phyloP scores from a whole-genome alignment of 2,329 filamentous ascomycete genomes.

The Alternaria triticimaculans region DNA sequence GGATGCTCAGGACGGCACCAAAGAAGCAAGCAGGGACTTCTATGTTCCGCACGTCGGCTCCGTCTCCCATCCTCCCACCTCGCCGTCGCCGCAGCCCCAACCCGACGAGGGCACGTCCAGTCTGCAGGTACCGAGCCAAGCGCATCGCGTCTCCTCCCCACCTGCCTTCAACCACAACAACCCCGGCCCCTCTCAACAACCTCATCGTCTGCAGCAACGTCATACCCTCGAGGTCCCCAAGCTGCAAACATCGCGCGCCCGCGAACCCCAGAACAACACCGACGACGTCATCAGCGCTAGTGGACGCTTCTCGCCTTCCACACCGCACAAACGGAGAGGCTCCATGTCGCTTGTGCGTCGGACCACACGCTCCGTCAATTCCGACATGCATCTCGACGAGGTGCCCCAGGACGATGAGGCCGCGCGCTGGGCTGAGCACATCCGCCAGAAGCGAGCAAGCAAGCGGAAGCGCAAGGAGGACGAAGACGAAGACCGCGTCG shows the following conservation, averaged over 20 bases:
- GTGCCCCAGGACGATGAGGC: conserved; percentile 88
- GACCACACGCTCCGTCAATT: conserved; percentile 83
- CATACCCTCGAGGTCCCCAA: conserved; percentile 90
- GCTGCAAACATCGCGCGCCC: conserved; percentile 65
- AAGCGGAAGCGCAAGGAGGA: conserved; percentile 85
- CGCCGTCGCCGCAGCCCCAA: conserved; percentile 20
- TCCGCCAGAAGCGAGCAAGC: conserved; percentile 88
- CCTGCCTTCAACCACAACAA: conserved; percentile 61
- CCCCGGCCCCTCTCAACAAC: conserved; percentile 59
- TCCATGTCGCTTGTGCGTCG: conserved; percentile 84
- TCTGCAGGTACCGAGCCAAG: conserved; percentile 47
- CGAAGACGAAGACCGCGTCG: conserved; percentile 86
- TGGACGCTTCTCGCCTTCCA: conserved; percentile 81
- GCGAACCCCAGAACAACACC: conserved; percentile 64
- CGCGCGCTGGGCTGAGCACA: conserved; percentile 88
- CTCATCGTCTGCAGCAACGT: conserved; percentile 73
- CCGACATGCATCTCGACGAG: conserved; percentile 84
- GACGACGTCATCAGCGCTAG: conserved; percentile 71
- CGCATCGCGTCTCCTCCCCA: conserved; percentile 68
- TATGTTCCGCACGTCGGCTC: conserved; percentile 24
- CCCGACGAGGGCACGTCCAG: conserved; percentile 33
- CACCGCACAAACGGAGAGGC: conserved; percentile 70
- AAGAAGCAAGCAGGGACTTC: conserved; percentile 41
- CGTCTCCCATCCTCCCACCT: conserved; percentile 19
- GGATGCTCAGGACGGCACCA: conserved; percentile 31